These are phyloP conservation scores for Penicillium simplicissimum DNA, from an alignment of 495 filamentous ascomycete species.

Conservation along the genomic window DNA sequence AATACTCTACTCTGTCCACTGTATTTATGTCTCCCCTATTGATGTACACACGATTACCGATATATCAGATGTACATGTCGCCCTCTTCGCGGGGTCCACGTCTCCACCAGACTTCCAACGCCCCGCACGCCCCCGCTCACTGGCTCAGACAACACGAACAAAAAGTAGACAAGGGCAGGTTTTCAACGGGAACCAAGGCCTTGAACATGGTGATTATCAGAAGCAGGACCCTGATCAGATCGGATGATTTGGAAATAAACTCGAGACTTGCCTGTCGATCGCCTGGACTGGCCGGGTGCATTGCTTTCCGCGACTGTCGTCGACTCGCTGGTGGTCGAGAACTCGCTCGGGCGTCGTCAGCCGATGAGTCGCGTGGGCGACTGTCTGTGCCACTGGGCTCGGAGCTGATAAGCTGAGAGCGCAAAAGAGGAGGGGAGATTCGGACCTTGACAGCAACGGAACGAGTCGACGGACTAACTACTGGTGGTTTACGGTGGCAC, in stretches of 20 bases:
- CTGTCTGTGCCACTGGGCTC: constrained; percentile 18
- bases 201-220: neutral
- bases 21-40: neutral
- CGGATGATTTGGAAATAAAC: neutral
- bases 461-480: too few species aligned
- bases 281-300: too few species aligned
- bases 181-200: constrained; percentile 3
- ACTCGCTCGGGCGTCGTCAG: constrained; percentile 18
- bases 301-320: too few species aligned
- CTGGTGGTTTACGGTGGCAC: neutral
- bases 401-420: constrained; percentile 7
- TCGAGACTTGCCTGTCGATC: neutral
- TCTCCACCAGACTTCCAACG: neutral
- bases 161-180: neutral
- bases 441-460: neutral
- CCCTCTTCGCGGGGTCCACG: neutral
- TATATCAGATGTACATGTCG: neutral
- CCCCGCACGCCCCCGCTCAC: constrained; percentile 6
- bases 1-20: neutral
- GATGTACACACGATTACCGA: neutral
- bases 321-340: neutral
- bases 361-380: constrained; percentile 17
- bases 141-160: neutral
- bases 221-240: neutral
- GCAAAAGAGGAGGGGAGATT: neutral